A percentile compares a stretch with the other conserved stretches of the same genome.
phyloP scores from a whole-genome alignment of 495 filamentous ascomycete species.

The Achaetomiella virescens region DNA sequence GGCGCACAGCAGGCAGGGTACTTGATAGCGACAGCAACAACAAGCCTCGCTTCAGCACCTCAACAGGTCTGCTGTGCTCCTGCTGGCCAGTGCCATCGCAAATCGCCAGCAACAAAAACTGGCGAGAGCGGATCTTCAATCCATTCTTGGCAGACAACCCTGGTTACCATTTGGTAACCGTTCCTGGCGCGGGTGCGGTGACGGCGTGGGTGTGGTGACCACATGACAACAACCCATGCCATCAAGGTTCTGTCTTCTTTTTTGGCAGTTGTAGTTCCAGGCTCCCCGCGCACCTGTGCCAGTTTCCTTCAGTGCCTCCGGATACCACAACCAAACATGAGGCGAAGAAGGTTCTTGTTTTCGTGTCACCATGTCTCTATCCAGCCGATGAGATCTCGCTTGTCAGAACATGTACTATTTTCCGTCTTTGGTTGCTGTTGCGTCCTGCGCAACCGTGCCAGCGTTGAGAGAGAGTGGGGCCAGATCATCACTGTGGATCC shows the following conservation, averaged over 20 bases:
- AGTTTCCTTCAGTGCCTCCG: not conserved
- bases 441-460: not conserved
- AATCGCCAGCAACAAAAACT: not conserved
- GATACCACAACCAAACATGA: too few species aligned
- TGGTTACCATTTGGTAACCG: conserved; percentile 2
- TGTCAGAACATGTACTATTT: not conserved
- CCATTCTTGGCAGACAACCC: not conserved
- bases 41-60: not conserved
- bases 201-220: conserved; percentile 6
- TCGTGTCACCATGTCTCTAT: too few species aligned
- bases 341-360: not conserved
- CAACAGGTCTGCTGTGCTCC: too few species aligned
- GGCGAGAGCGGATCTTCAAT: not conserved
- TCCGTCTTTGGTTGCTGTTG: conserved; percentile 1
- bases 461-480: not conserved
- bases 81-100: too few species aligned
- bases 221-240: conserved; percentile 17
- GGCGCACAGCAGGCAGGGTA: too few species aligned
- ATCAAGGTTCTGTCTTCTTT: not conserved
- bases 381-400: not conserved
- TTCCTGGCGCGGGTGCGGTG: conserved; percentile 12
- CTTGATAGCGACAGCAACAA: not conserved
- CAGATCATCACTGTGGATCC: not conserved
- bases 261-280: too few species aligned
- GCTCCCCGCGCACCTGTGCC: not conserved